Evolutionary conservation across 2,329 filamentous ascomycete species (phyloP), one percentile per base, ranked within the genome.

Genomic region (Kalmusia sp.): DNA sequence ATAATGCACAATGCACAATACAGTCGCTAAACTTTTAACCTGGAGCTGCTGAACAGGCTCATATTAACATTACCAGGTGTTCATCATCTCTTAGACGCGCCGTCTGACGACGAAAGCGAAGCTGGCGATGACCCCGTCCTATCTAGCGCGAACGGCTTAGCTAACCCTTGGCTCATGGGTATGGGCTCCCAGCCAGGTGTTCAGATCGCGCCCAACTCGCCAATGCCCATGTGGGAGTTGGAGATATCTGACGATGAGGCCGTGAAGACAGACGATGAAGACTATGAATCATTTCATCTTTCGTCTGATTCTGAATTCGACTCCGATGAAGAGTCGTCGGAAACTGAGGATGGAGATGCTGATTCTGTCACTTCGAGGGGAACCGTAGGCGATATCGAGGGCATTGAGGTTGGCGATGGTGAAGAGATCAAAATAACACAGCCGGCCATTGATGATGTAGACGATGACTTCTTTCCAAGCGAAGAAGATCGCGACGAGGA

Each of bases 71-170:
- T 7, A 6, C 3, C 31, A 53, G 51, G 51, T 19, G 93, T 98
- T 0, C 93, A 98, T 68, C 93, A 98, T 73, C 93, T 98, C 87
- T 84, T 98, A 2, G 93, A 97, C 64, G 76, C 79, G 11, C 79
- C 84, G 9, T 84, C 82, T 52, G 74, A 79, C 38, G 81, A 83
- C 37, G 82, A 84, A 31, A 76, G 73, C 3, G 76, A 79, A 4
- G 70, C 68, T 24, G 73, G 72, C 12, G 77, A 65, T 31, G 63
- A 73, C 14, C 55, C 64, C 14, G 57, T 68, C 15, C 72, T 82
- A 6, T 83, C 81, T 3, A 77, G 79, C 41, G 80, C 77, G 8
- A 65, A 48, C 49, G 65, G 53, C 38, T 58, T 48, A 25, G 62
- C 52, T 38, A 71, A 74, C 43, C 67, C 67, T 1, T 76, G 67